Evolutionary conservation across 306 rosid genomes (phyloP), one percentile per base, ranked within the genome.

Genomic region (Inga oerstediana): DNA sequence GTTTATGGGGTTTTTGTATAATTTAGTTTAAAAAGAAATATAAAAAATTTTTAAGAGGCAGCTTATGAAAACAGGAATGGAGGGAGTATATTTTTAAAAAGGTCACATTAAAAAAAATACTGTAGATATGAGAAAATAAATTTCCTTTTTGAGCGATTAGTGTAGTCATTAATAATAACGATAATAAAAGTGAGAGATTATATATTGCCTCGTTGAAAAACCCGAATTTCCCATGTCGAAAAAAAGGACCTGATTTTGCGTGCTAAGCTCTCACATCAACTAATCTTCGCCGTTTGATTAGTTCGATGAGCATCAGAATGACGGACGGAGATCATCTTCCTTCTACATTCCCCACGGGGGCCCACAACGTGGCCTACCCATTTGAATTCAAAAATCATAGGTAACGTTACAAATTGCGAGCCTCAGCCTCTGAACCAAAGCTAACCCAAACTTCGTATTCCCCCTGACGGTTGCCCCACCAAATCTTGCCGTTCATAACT

Each of bases 361-460:
- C 19, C 52, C 44, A 24, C 65, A 81, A 75, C 66, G 56, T 88
- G 88, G 46, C 89, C 88, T 62, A 84, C 85, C 44, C 15, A 76
- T 89, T 87, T 85, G 92, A 89, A 89, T 89, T 89, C 90, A 89
- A 87, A 89, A 87, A 52, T 75, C 80, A 48, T 35, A 61, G 3
- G 51, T 85, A 89, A 85, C 92, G 92, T 87, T 85, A 85, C 85
- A 82, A 2, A 83, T 83, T 85, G 75, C 84, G 62, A 4, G 81
- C 32, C 77, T 69, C 14, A 44, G 83, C 41, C 67, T 81, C 73
- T 77, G 52, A 51, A 30, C 62, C 84, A 52, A 14, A 69, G 67
- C 82, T 43, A n/a, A 65, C 2, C 78, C 14, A 32, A 4, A 72
- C 64, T 58, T 19, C 12, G 64, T 3, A 8, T 52, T 34, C 20